phyloP scores from a whole-genome alignment of 2,329 filamentous ascomycete genomes.

The Cordyceps cicadae region DNA sequence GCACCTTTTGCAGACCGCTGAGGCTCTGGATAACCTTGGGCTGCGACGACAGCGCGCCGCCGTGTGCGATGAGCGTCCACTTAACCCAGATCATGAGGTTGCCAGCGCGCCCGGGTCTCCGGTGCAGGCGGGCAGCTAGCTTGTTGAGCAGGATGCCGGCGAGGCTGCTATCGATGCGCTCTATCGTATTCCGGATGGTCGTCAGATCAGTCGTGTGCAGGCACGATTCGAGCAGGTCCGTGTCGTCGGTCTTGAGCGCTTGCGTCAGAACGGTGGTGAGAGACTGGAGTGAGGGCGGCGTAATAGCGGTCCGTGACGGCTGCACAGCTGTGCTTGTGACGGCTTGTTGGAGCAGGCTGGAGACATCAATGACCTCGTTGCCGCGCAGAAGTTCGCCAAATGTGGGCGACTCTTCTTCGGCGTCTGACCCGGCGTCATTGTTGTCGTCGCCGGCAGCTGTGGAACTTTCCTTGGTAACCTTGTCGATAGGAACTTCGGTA shows the following conservation, averaged over 20 bases:
- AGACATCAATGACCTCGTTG: constrained; percentile 68
- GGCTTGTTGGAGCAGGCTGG: constrained; percentile 45
- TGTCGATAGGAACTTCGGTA: constrained; percentile 19
- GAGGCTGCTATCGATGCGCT: constrained; percentile 77
- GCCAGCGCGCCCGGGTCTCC: constrained; percentile 79
- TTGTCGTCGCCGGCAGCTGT: constrained; percentile 20
- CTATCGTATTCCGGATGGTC: constrained; percentile 80
- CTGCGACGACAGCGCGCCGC: constrained; percentile 80
- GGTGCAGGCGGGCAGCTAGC: constrained; percentile 78
- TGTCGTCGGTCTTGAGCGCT: constrained; percentile 86
- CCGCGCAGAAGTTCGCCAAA: constrained; percentile 81
- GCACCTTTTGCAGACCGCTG: constrained; percentile 71
- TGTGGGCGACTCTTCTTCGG: constrained; percentile 51
- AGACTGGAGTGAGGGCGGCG: constrained; percentile 64
- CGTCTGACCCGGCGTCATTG: constrained; percentile 34
- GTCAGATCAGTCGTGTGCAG: constrained; percentile 69
- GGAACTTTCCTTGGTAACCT: constrained; percentile 18
- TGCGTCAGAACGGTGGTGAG: constrained; percentile 89
- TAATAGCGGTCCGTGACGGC: constrained; percentile 40
- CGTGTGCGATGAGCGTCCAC: constrained; percentile 87
- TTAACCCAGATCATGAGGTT: constrained; percentile 93
- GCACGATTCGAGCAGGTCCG: constrained; percentile 82
- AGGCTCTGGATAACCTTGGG: constrained; percentile 75
- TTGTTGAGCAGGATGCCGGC: constrained; percentile 72
- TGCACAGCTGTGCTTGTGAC: constrained; percentile 27